phyloP scores from a whole-genome alignment of 2,329 filamentous ascomycete genomes.

The Fusarium virguliforme region DNA sequence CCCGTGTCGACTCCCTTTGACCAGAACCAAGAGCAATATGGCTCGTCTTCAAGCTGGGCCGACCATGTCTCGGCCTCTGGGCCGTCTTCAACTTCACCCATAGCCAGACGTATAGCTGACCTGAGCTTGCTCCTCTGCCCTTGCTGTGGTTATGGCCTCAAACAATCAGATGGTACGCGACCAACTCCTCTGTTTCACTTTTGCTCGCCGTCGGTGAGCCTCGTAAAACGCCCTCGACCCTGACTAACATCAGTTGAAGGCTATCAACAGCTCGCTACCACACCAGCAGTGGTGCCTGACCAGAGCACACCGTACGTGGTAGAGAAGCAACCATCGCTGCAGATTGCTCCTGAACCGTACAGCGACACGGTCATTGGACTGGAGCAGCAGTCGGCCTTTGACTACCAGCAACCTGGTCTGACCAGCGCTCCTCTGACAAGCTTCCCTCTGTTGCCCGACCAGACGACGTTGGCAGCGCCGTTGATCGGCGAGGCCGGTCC shows the following conservation, averaged over 20 bases:
- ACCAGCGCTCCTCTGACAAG: constrained; percentile 42
- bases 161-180: constrained; percentile 54
- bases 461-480: constrained; percentile 37
- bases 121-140: constrained; percentile 53
- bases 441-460: constrained; percentile 45
- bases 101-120: constrained; percentile 52
- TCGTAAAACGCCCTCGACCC: not conserved
- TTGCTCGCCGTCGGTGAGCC: not conserved
- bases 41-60: constrained; percentile 43
- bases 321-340: constrained; percentile 50
- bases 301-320: constrained; percentile 54
- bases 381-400: constrained; percentile 33
- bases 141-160: constrained; percentile 53
- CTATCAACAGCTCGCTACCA: constrained; percentile 54
- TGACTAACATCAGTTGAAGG: constrained; percentile 50
- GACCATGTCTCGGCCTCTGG: constrained; percentile 46
- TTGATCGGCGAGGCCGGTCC: constrained; percentile 32
- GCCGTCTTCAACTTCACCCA: constrained; percentile 46
- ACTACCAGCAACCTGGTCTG: constrained; percentile 40
- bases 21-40: constrained; percentile 46
- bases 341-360: constrained; percentile 43
- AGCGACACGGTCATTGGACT: constrained; percentile 32
- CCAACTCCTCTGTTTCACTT: constrained; percentile 4
- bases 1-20: constrained; percentile 42
- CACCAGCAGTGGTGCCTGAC: constrained; percentile 50